Evolutionary conservation across 768 basidiomycete genomes (phyloP).

Genomic region (Russula abietina): DNA sequence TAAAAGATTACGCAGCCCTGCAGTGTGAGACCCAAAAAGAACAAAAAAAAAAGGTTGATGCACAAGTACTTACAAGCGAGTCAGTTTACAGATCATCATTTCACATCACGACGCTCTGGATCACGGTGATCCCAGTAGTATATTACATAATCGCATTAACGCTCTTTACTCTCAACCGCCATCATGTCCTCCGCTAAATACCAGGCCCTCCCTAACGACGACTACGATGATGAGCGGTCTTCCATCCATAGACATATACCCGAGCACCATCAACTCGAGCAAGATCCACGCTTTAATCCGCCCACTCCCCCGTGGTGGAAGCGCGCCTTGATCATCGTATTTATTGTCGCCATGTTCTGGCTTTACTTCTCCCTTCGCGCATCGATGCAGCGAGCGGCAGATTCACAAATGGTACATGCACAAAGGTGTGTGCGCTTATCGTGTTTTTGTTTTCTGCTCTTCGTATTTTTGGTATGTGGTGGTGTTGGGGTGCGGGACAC

Average conservation of each 20-base stretch:
- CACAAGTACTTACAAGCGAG: too few species aligned
- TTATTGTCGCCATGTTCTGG: slow-evolving; percentile 39
- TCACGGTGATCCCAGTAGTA: background rate
- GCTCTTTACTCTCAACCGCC: background rate
- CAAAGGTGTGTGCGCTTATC: slow-evolving; percentile 44
- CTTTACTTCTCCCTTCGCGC: slow-evolving; percentile 32
- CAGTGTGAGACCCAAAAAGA: background rate
- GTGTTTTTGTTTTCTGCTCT: background rate
- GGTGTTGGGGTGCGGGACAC: background rate
- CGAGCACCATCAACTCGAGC: slow-evolving; percentile 19
- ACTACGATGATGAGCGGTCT: slow-evolving; percentile 5
- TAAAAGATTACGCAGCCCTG: background rate
- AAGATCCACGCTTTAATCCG: slow-evolving; percentile 45
- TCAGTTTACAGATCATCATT: too few species aligned
- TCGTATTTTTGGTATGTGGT: background rate
- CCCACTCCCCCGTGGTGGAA: slow-evolving; percentile 48
- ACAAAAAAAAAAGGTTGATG: background rate
- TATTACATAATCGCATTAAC: slow-evolving; percentile 10
- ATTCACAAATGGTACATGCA: slow-evolving; percentile 53
- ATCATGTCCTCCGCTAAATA: slow-evolving; percentile 21
- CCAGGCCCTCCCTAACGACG: slow-evolving; percentile 22
- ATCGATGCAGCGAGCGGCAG: slow-evolving; percentile 4
- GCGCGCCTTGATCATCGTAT: slow-evolving; percentile 41
- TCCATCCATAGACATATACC: background rate
- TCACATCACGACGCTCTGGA: background rate